A percentile compares a stretch with the other conserved stretches of the same genome.
Conservation (phyloP, 2,329 filamentous ascomycete genomes). For the Drechmeria coniospora region DNA sequence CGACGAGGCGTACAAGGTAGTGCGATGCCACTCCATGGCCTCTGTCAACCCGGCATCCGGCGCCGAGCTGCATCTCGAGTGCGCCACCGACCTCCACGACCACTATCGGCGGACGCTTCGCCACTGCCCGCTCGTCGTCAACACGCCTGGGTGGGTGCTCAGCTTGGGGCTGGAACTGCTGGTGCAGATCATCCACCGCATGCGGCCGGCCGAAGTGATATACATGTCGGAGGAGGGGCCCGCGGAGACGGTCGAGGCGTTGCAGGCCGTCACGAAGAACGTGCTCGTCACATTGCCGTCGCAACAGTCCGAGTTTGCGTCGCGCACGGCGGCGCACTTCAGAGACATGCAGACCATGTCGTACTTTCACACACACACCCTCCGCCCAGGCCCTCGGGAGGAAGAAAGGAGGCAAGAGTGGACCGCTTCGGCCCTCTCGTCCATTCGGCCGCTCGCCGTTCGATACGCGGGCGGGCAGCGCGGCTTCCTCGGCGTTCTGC, state of each 20-base stretch:
- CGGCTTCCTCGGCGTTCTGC: conserved; percentile 50
- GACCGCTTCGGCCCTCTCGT: conserved; percentile 38
- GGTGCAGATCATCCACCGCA: conserved; percentile 34
- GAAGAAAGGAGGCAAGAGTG: conserved; percentile 21
- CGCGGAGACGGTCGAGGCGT: conserved; percentile 36
- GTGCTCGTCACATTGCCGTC: conserved; percentile 41
- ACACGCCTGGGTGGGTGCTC: conserved; percentile 60
- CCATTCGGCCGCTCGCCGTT: conserved; percentile 44
- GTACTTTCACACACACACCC: conserved; percentile 50
- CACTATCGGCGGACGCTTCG: conserved; percentile 34
- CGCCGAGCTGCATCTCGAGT: conserved; percentile 49
- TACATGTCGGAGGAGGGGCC: conserved; percentile 54
- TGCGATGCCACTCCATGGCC: conserved; percentile 53
- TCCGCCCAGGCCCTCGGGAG: not conserved
- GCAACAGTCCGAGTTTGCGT: conserved; percentile 36
- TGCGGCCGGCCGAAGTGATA: conserved; percentile 45
- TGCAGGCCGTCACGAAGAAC: conserved; percentile 28
- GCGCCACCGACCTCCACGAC: conserved; percentile 45
- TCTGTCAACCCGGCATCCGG: conserved; percentile 50
- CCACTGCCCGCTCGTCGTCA: conserved; percentile 47
- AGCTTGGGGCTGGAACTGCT: conserved; percentile 55
- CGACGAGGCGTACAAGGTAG: conserved; percentile 18
- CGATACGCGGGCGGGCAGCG: conserved; percentile 33
- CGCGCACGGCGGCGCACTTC: conserved; percentile 48
- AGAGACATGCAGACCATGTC: conserved; percentile 65